A percentile compares a stretch with the other conserved stretches of the same genome.
Conservation (phyloP, 2,329 filamentous ascomycete genomes). For the Nothophoma quercina region DNA sequence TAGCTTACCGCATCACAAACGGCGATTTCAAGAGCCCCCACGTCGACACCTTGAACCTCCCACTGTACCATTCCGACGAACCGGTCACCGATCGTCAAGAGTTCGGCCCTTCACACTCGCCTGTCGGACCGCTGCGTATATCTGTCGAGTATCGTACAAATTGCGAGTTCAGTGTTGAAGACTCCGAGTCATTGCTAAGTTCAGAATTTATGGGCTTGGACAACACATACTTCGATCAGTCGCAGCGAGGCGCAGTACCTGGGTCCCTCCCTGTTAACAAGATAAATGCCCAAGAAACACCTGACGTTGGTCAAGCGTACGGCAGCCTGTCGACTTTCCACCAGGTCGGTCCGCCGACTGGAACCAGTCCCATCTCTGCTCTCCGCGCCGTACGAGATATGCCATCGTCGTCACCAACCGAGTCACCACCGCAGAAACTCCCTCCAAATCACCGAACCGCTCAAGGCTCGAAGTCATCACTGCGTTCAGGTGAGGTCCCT, state of each 20-base stretch:
- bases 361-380: conserved; percentile 86
- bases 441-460: conserved; percentile 55
- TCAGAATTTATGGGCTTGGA: conserved; percentile 93
- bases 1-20: conserved; percentile 80
- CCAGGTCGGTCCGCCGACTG: conserved; percentile 74
- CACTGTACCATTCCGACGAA: conserved; percentile 65
- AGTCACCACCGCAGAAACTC: conserved; percentile 60
- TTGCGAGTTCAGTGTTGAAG: conserved; percentile 89
- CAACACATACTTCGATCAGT: conserved; percentile 82
- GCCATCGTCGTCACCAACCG: conserved; percentile 59
- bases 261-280: conserved; percentile 77
- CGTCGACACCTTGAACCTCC: conserved; percentile 74
- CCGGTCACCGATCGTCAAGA: conserved; percentile 74
- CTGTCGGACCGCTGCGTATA: conserved; percentile 82
- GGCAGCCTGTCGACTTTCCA: conserved; percentile 91
- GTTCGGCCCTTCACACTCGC: conserved; percentile 85
- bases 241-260: conserved; percentile 65
- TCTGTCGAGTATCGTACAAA: conserved; percentile 85
- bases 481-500: conserved; percentile 60
- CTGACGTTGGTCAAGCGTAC: conserved; percentile 79
- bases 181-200: conserved; percentile 88
- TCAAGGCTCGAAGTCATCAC: conserved; percentile 59
- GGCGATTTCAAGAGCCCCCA: conserved; percentile 62
- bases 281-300: conserved; percentile 55
- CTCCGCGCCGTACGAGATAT: conserved; percentile 72